Conservation (phyloP, 2,329 filamentous ascomycete genomes). For the Stagonosporopsis tanaceti region DNA sequence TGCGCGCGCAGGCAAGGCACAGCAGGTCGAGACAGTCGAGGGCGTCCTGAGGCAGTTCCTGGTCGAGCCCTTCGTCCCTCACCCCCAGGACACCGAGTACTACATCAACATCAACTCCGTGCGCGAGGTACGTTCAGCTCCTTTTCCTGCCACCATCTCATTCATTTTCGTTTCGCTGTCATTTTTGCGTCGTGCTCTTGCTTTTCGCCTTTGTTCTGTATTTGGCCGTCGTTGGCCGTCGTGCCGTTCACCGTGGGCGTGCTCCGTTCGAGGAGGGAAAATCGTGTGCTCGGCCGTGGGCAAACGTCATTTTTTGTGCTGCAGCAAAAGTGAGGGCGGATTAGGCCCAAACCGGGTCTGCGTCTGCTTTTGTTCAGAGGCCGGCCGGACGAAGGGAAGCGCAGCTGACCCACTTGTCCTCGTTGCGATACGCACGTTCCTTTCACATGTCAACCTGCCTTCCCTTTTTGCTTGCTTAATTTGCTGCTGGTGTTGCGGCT, state of each 20-base stretch:
- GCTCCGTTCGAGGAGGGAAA: neutral
- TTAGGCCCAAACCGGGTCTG: constrained; percentile 33
- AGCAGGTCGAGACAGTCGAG: constrained; percentile 90
- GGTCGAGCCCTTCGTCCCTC: constrained; percentile 97
- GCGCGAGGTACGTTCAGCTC: constrained; percentile 83
- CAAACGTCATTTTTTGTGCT: constrained; percentile 23
- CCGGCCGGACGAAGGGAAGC: constrained; percentile 52
- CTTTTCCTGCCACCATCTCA: constrained; percentile 22
- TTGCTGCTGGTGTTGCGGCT: constrained; percentile 46
- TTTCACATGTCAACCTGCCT: constrained; percentile 46
- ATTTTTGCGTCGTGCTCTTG: neutral
- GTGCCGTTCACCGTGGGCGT: neutral
- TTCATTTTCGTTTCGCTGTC: neutral
- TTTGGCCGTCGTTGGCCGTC: neutral
- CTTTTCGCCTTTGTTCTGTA: constrained; percentile 10
- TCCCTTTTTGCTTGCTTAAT: constrained; percentile 25
- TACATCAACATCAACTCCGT: constrained; percentile 99
- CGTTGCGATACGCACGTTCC: constrained; percentile 38
- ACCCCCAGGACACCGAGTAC: constrained; percentile 95
- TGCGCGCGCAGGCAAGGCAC: constrained; percentile 86
- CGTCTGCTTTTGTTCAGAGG: constrained; percentile 46
- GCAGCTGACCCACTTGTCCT: constrained; percentile 48
- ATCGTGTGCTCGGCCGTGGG: constrained; percentile 1
- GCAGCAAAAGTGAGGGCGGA: constrained; percentile 26
- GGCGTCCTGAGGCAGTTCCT: constrained; percentile 94